phyloP scores from a whole-genome alignment of 495 filamentous ascomycete genomes.

The Aspergillus carlsbadensis region DNA sequence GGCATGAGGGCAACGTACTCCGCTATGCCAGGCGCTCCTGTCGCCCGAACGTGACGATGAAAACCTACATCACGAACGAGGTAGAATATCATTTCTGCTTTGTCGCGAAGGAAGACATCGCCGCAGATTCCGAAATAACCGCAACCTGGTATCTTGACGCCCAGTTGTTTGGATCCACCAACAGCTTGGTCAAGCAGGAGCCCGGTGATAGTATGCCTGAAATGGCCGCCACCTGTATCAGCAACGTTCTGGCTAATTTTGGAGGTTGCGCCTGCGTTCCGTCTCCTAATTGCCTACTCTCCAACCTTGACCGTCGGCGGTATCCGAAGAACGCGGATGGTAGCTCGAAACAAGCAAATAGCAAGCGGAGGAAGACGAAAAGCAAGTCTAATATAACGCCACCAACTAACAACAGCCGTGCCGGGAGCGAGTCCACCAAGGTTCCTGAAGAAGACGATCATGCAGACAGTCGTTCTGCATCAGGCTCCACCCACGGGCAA shows the following conservation, averaged over 20 bases:
- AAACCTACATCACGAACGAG: constrained; percentile 73
- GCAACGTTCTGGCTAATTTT: constrained; percentile 75
- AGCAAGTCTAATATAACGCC: constrained; percentile 64
- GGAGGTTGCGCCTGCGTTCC: constrained; percentile 84
- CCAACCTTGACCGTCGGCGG: constrained; percentile 69
- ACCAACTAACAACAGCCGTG: constrained; percentile 74
- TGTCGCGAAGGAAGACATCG: constrained; percentile 71
- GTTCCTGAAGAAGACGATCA: constrained; percentile 51
- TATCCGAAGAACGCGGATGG: constrained; percentile 45
- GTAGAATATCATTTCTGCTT: constrained; percentile 87
- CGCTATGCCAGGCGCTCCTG: constrained; percentile 89
- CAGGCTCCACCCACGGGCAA: constrained; percentile 72
- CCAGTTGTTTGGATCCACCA: constrained; percentile 43
- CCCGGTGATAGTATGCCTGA: constrained; percentile 44
- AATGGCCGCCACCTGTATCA: constrained; percentile 57
- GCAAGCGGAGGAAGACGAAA: constrained; percentile 59
- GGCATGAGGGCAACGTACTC: constrained; percentile 76
- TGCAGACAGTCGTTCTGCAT: constrained; percentile 62
- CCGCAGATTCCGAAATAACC: constrained; percentile 61
- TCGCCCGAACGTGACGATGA: constrained; percentile 76
- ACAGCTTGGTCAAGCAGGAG: constrained; percentile 49
- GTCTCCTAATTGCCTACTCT: constrained; percentile 63
- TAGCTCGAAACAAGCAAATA: constrained; percentile 29
- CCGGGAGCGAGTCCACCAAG: constrained; percentile 68
- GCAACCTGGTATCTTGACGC: constrained; percentile 64